These are phyloP conservation scores for Fusarium begoniae DNA, from an alignment of 2,329 filamentous ascomycete species.

Conservation along the genomic window DNA sequence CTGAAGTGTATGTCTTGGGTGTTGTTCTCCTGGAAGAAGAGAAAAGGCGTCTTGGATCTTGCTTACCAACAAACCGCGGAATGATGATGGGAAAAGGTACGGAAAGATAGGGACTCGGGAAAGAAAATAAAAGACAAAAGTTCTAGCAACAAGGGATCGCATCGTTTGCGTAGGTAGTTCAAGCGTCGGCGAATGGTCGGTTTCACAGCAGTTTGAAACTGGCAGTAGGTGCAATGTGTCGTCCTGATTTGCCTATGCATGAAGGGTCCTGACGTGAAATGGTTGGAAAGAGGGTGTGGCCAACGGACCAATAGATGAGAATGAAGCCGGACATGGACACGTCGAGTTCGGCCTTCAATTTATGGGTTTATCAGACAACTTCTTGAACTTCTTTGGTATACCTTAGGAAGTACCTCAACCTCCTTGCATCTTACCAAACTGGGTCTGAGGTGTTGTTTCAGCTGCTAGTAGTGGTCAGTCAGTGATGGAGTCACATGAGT, in stretches of 20 bases:
- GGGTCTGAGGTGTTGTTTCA: not conserved
- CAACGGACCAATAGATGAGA: conserved; percentile 23
- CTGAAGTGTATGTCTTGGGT: conserved; percentile 52
- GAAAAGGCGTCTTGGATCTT: conserved; percentile 39
- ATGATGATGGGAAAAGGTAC: conserved; percentile 36
- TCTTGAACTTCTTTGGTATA: not conserved
- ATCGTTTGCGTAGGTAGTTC: not conserved
- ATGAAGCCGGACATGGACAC: conserved; percentile 28
- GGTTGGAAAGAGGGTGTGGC: conserved; percentile 1
- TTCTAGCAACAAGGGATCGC: conserved; percentile 6
- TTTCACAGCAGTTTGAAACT: not conserved
- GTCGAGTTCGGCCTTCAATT: conserved; percentile 23
- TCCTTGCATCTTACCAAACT: not conserved
- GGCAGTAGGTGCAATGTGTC: not conserved
- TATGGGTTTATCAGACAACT: not conserved
- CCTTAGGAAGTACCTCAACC: not conserved
- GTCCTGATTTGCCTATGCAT: conserved; percentile 24
- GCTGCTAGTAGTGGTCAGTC: not conserved
- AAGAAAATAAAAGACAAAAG: conserved; percentile 20
- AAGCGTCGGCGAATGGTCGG: conserved; percentile 1
- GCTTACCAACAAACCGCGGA: conserved; percentile 21
- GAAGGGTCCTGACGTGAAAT: conserved; percentile 25
- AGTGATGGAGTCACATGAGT: conserved; percentile 24
- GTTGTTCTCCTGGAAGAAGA: conserved; percentile 58
- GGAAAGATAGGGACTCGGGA: conserved; percentile 2